A percentile compares a stretch with the other conserved stretches of the same genome.
phyloP scores from a whole-genome alignment of 164 flowering plant genomes.

The Berberis vulgaris region DNA sequence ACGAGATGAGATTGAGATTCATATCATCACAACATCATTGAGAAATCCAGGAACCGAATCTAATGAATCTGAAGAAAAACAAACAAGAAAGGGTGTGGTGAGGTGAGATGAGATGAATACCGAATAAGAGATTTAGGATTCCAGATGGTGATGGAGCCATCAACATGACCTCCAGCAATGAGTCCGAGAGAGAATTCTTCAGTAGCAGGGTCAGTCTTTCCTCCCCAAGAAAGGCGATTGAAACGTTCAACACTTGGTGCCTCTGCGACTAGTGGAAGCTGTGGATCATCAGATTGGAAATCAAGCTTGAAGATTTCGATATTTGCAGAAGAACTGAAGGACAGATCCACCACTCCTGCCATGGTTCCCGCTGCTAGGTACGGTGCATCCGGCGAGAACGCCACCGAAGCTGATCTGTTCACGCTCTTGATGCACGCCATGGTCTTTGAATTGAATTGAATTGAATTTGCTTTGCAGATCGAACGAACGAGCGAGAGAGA shows the following conservation, averaged over 20 bases:
- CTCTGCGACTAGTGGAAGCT: slow-evolving; percentile 51
- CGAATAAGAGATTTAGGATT: slow-evolving; percentile 66
- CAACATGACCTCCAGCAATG: slow-evolving; percentile 89
- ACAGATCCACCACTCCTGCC: slow-evolving; percentile 95
- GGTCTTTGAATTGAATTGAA: neutral
- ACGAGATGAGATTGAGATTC: no score
- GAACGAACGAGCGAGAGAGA: no score
- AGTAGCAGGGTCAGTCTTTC: slow-evolving; percentile 39
- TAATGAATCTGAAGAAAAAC: no score
- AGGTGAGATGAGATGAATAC: slow-evolving; percentile 21
- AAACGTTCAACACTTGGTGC: slow-evolving; percentile 73
- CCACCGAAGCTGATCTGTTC: slow-evolving; percentile 78
- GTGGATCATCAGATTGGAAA: slow-evolving; percentile 74
- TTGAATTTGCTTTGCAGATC: no score
- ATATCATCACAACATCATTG: no score
- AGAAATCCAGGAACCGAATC: no score
- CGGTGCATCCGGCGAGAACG: slow-evolving; percentile 81
- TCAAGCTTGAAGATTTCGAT: slow-evolving; percentile 87
- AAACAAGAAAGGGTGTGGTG: no score
- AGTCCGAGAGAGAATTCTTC: slow-evolving; percentile 67
- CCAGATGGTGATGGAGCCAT: slow-evolving; percentile 84
- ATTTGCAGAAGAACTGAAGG: slow-evolving; percentile 80
- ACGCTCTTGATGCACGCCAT: slow-evolving; percentile 82
- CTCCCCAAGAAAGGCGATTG: slow-evolving; percentile 80
- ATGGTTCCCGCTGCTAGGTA: slow-evolving; percentile 93